Base-by-base conservation (phyloP, 176 grass and related monocot genomes). In the Lolium perenne region DNA sequence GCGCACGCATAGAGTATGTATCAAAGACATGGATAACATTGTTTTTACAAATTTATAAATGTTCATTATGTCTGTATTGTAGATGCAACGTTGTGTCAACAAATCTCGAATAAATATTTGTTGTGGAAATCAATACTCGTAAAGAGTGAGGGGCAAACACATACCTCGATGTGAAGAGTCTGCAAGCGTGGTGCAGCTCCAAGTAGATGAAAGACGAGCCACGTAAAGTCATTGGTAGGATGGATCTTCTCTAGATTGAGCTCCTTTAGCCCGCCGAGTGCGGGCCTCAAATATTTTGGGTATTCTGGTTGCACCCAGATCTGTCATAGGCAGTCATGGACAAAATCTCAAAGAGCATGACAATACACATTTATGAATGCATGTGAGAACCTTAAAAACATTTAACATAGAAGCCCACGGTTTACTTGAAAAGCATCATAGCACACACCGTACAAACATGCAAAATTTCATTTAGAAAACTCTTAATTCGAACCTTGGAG, bases 301-400 rank as follows among this genome's bases (percentile, higher is more conserved):
- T 0, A 1, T 68, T 85, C 62, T 78, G 22, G 83, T 29, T 46
- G 10, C 35, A 85, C 10, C 83, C 83, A 85, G 68, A 78, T 69
- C 83, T 85, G 48, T 4, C 16, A 50, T 32, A 41, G 11, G 5
- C 6, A 11, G 17, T 14, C 4, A 67, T 15, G 51, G 2, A 10
- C 40, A 17, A 4, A 60, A 40, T 65, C 5, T 48, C 18, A 10
- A 21, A 41, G 20, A 75, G 20, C 41, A 16, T 50, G 12, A 12
- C 12, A 32, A 23, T 35, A 48, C 38, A 68, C 29, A 43, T 7
- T 35, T 35, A 66, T 15, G 46, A 43, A 74, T 49, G 71, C 71
- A 74, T 47, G 2, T n/a, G 17, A 43, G 3, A 43, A 9, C 10
- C 11, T 41, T 1, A 20, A 41, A 43, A 7, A 43, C 7, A 8